These are phyloP conservation scores for Hypoxylon sp. DNA, from an alignment of 2,329 filamentous ascomycete genomes.

Conservation along the genomic window DNA sequence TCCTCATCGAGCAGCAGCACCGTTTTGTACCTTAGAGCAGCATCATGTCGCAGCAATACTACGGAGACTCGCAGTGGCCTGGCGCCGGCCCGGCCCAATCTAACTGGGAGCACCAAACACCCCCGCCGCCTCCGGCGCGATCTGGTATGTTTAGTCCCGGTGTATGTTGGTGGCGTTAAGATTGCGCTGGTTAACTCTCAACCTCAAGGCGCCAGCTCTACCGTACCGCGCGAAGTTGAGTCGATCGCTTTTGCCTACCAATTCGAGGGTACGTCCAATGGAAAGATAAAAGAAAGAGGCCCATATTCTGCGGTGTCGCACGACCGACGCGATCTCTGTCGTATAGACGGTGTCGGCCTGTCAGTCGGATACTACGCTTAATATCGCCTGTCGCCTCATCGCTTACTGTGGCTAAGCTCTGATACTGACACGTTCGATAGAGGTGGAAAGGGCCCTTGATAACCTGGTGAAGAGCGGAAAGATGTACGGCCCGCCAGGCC, in stretches of 20 bases:
- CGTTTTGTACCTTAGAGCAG: constrained; percentile 7
- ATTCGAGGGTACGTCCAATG: constrained; percentile 80
- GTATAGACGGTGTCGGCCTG: constrained; percentile 2
- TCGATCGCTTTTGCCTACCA: constrained; percentile 84
- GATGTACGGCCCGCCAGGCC: constrained; percentile 78
- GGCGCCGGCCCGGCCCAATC: constrained; percentile 64
- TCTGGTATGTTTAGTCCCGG: constrained; percentile 65
- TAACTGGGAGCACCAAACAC: constrained; percentile 77
- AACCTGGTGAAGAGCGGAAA: constrained; percentile 98
- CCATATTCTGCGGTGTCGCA: constrained; percentile 23
- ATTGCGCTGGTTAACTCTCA: constrained; percentile 43
- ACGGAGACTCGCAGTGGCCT: constrained; percentile 52
- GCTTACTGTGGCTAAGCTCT: constrained; percentile 9
- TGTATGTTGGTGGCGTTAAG: neutral
- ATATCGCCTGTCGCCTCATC: neutral
- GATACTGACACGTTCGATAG: constrained; percentile 61
- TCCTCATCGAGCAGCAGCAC: neutral
- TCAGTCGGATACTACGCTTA: constrained; percentile 6
- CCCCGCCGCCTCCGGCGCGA: constrained; percentile 73
- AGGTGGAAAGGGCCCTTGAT: constrained; percentile 95
- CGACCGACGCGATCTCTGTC: constrained; percentile 13
- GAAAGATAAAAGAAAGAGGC: constrained; percentile 4
- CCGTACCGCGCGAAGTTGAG: constrained; percentile 76
- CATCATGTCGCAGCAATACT: constrained; percentile 53
- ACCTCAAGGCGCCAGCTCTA: constrained; percentile 75